phyloP scores from a whole-genome alignment of 176 grass and related monocot genomes.

The Oryza longistaminata region DNA sequence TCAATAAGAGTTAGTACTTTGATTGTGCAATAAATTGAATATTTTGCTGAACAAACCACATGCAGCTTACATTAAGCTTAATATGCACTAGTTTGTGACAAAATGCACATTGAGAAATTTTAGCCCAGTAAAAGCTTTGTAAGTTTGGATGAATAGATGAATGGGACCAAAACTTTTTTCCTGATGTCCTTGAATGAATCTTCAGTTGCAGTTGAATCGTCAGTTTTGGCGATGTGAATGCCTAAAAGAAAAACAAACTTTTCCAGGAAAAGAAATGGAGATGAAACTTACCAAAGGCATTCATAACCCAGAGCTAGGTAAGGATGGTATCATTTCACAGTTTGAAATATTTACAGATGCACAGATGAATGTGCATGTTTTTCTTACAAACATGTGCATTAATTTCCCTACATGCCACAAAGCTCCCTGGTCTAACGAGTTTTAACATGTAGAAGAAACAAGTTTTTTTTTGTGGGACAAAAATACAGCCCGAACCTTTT shows the following conservation, averaged over 20 bases:
- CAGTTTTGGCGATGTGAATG: not conserved
- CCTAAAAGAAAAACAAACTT: not conserved
- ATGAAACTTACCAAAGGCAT: not conserved
- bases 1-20: not conserved
- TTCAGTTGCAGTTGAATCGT: not conserved
- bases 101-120: not conserved
- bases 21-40: constrained; percentile 9
- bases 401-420: not conserved
- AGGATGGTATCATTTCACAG: not conserved
- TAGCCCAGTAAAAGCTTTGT: not conserved
- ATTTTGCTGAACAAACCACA: not conserved
- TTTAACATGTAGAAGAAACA: not conserved
- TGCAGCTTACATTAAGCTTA: not conserved
- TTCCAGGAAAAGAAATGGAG: not conserved
- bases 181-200: not conserved
- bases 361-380: not conserved
- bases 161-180: not conserved
- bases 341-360: not conserved
- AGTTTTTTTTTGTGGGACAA: not conserved
- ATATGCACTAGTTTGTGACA: not conserved
- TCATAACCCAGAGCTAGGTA: not conserved
- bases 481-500: not conserved
- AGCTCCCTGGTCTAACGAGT: not conserved
- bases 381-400: not conserved
- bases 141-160: not conserved